Conservation (phyloP, 352 stramenopile species). For the Pythium diclinum region DNA sequence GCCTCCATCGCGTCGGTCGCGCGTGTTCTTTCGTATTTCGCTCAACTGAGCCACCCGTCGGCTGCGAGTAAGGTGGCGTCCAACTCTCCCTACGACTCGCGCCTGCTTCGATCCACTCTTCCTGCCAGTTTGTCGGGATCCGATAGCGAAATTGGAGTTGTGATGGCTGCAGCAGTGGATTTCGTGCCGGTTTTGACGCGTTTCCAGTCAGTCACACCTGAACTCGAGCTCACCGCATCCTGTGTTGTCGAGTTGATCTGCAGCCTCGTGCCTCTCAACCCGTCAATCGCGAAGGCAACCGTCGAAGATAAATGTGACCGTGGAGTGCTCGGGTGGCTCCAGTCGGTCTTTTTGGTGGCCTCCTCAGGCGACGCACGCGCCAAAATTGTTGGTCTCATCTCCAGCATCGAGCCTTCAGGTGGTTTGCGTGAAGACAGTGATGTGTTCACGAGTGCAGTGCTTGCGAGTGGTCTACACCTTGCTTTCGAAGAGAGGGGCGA, state of each 20-base stretch:
- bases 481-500: not conserved
- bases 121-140: constrained; percentile 6
- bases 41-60: constrained; percentile 5
- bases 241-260: constrained; percentile 21
- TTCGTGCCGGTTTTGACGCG: not conserved
- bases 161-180: not conserved
- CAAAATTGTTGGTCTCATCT: not conserved
- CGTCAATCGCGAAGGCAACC: not conserved
- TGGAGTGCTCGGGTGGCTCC: not conserved
- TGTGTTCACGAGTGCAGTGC: not conserved
- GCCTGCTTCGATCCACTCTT: constrained; percentile 15
- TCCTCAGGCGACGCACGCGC: not conserved
- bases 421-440: not conserved
- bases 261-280: constrained; percentile 10
- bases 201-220: not conserved
- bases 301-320: not conserved
- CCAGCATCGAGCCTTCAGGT: not conserved
- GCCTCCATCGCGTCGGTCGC: constrained; percentile 54
- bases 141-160: not conserved
- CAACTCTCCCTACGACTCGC: constrained; percentile 16
- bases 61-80: constrained; percentile 1
- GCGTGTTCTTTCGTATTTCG: constrained; percentile 28
- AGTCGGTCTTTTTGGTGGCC: not conserved
- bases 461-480: not conserved
- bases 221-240: not conserved